phyloP scores from a whole-genome alignment of 1,284 basidiomycete genomes.

The Ganoderma lucidum region DNA sequence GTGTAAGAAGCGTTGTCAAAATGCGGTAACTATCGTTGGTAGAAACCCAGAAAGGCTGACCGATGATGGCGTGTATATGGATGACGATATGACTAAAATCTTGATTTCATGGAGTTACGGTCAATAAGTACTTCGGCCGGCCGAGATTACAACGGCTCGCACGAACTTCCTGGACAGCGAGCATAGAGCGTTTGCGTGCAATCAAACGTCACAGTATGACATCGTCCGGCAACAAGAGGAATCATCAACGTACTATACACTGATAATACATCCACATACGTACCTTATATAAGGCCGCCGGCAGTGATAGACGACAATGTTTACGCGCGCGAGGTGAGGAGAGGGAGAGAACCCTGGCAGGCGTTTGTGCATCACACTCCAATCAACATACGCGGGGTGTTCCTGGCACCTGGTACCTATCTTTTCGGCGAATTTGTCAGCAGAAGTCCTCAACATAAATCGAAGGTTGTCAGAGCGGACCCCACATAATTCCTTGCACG shows the following conservation, averaged over 20 bases:
- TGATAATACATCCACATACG: too few relatives aligned
- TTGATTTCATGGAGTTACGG: neutral
- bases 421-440: neutral
- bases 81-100: neutral
- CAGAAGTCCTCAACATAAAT: neutral
- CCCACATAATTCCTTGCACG: neutral
- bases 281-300: slow-evolving; percentile 2
- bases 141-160: neutral
- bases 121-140: neutral
- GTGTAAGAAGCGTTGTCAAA: neutral
- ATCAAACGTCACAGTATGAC: neutral
- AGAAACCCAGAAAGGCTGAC: slow-evolving; percentile 6
- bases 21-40: neutral
- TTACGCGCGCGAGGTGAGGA: neutral
- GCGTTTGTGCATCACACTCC: neutral
- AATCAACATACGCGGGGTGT: neutral
- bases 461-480: neutral
- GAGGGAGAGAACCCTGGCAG: neutral
- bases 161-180: neutral
- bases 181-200: neutral
- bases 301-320: neutral
- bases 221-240: slow-evolving; percentile 1
- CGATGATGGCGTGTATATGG: slow-evolving; percentile 8
- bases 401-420: slow-evolving; percentile 3
- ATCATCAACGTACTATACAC: neutral